phyloP scores from a whole-genome alignment of 306 rosid species.

The Trifolium subterraneum region DNA sequence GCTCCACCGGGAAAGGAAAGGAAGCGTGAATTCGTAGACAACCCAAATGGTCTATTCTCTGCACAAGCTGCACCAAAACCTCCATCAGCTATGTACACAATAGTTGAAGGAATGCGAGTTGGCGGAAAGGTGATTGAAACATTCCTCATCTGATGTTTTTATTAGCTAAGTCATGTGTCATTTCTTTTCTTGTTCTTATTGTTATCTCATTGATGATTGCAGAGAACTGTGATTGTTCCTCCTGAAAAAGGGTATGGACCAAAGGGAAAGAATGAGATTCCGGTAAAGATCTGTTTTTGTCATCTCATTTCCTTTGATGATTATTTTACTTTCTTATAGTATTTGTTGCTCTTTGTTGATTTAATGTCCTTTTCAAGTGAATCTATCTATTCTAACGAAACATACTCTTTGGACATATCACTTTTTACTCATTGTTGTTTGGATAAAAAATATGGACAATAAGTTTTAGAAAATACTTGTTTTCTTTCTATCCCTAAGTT shows the following conservation, averaged over 20 bases:
- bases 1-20: slow-evolving; percentile 91
- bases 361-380: background rate
- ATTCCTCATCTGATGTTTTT: slow-evolving; percentile 9
- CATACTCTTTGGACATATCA: background rate
- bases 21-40: slow-evolving; percentile 89
- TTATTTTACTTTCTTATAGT: background rate
- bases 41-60: slow-evolving; percentile 90
- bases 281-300: slow-evolving; percentile 52
- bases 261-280: slow-evolving; percentile 90
- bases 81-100: slow-evolving; percentile 77
- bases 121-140: slow-evolving; percentile 77
- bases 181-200: background rate
- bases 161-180: slow-evolving; percentile 2
- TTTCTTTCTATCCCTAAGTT: background rate
- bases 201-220: slow-evolving; percentile 43
- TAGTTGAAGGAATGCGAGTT: slow-evolving; percentile 85
- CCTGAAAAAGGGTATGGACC: slow-evolving; percentile 82
- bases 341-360: slow-evolving; percentile 7
- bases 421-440: background rate
- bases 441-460: background rate
- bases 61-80: slow-evolving; percentile 99
- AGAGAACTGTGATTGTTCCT: slow-evolving; percentile 91
- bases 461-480: background rate
- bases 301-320: slow-evolving; percentile 3
- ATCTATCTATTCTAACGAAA: background rate